A percentile compares a stretch with the other conserved stretches of the same genome.
Evolutionary conservation across 2,329 filamentous ascomycete species (phyloP).

Genomic region (Claviceps arundinis): DNA sequence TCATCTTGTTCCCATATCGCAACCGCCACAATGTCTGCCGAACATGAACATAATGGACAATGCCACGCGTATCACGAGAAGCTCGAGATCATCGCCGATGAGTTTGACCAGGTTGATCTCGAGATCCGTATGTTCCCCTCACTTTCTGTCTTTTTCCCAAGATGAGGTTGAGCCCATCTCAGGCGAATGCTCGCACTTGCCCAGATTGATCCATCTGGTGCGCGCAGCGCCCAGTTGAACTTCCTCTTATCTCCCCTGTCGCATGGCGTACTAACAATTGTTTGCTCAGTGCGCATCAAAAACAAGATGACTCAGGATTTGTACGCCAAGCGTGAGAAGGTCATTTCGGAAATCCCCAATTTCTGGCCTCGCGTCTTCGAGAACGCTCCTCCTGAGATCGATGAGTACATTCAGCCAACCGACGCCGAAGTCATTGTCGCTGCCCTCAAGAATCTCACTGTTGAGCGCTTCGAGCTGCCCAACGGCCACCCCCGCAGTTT

Average conservation of each 20-base stretch:
- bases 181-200: not conserved
- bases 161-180: not conserved
- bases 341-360: slow-evolving; percentile 61
- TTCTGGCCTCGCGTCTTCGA: slow-evolving; percentile 96
- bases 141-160: not conserved
- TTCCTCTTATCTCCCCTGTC: no score
- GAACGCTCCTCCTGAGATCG: slow-evolving; percentile 72
- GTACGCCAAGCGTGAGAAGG: slow-evolving; percentile 60
- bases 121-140: slow-evolving; percentile 55
- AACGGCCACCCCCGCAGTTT: slow-evolving; percentile 70
- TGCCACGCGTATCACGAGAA: slow-evolving; percentile 54
- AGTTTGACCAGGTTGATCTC: slow-evolving; percentile 72
- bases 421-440: slow-evolving; percentile 63
- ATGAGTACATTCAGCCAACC: slow-evolving; percentile 72
- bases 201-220: not conserved
- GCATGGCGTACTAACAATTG: not conserved
- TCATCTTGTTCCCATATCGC: slow-evolving; percentile 3
- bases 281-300: slow-evolving; percentile 53
- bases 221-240: not conserved
- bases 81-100: slow-evolving; percentile 64
- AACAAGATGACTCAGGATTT: slow-evolving; percentile 54
- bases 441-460: slow-evolving; percentile 53
- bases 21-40: slow-evolving; percentile 21
- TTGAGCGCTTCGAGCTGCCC: slow-evolving; percentile 70
- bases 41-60: slow-evolving; percentile 22